Evolutionary conservation across 2,329 filamentous ascomycete species (phyloP), one percentile per base, ranked within the genome.

Genomic region (Cadophora luteo-olivacea): DNA sequence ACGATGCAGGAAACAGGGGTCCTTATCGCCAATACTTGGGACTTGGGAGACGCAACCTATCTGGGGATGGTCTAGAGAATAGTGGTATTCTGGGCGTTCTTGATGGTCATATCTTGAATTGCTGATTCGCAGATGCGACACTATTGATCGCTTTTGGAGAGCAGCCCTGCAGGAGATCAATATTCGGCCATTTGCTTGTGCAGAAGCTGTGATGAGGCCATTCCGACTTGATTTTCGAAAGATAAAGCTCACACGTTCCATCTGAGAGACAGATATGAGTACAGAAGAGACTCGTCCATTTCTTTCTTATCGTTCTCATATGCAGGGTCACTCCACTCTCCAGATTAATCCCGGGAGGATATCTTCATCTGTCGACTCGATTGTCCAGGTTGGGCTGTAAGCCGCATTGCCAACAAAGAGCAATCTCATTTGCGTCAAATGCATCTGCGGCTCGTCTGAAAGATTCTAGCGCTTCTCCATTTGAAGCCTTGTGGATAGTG

Each of bases 11-110:
- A n/a, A 49, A 51, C 60, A 62, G 60, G 60, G 60, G 19, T 62
- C 60, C 60, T 49, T 33, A 33, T 48, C 38, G 60, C 60, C 33
- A 62, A 62, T 62, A 62, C 60, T 62, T 62, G 41, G 41, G 19
- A 32, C 36, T 14, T 61, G 29, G 58, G 58, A 16, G 55, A 12
- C 12, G 4, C 38, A 49, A 51, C 60, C 60, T 32, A 49, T 62
- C 41, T n/a, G 25, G 60, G 60, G 41, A 62, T 41, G 9, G 55
- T 22, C 33, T 41, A 19, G 8, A 41, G 3, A 6, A 62, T 51
- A 19, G 60, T 62, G 25, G 41, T 36, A 49, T 49, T 48, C 45
- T 61, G 24, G 60, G 60, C 60, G 60, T 36, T 60, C 11, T 55
- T 19, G 33, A 38, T 14, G 32, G 33, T 16, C n/a, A 48, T 29